phyloP scores from a whole-genome alignment of 2,329 filamentous ascomycete species.

The Pseudopithomyces maydicus region DNA sequence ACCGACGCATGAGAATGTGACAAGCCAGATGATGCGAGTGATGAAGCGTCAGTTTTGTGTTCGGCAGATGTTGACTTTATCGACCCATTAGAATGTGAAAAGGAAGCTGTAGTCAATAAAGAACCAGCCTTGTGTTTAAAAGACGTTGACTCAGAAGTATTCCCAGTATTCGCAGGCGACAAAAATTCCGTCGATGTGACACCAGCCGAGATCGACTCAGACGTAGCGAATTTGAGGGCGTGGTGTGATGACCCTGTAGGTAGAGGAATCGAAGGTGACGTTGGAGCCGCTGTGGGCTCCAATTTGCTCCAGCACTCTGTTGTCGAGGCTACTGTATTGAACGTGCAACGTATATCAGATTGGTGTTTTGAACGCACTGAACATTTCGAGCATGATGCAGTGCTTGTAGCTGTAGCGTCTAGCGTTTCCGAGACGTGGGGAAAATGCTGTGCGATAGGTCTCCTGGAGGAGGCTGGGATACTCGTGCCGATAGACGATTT shows the following conservation, averaged over 20 bases:
- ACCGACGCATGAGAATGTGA: no score
- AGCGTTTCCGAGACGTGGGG: not conserved
- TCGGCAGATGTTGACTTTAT: not conserved
- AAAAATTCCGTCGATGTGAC: no score
- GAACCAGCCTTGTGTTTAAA: no score
- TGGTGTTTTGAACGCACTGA: not conserved
- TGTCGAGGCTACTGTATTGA: not conserved
- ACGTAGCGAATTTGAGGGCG: not conserved
- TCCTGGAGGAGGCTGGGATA: not conserved
- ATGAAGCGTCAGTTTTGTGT: no score
- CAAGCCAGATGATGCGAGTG: no score
- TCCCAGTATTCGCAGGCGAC: no score
- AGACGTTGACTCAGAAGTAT: no score
- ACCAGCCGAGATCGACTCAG: no score
- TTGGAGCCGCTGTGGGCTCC: not conserved
- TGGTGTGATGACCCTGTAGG: no score
- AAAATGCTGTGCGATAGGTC: not conserved
- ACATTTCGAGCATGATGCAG: not conserved
- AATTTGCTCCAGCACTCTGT: not conserved
- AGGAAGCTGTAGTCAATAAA: not conserved
- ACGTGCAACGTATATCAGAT: not conserved
- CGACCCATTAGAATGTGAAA: not conserved
- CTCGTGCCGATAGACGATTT: not conserved
- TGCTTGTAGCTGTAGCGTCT: not conserved
- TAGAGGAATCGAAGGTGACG: not conserved